A percentile compares a stretch with the other conserved stretches of the same genome.
phyloP scores from a whole-genome alignment of 1,284 basidiomycete species.

The Filobasidium uniguttulatum region DNA sequence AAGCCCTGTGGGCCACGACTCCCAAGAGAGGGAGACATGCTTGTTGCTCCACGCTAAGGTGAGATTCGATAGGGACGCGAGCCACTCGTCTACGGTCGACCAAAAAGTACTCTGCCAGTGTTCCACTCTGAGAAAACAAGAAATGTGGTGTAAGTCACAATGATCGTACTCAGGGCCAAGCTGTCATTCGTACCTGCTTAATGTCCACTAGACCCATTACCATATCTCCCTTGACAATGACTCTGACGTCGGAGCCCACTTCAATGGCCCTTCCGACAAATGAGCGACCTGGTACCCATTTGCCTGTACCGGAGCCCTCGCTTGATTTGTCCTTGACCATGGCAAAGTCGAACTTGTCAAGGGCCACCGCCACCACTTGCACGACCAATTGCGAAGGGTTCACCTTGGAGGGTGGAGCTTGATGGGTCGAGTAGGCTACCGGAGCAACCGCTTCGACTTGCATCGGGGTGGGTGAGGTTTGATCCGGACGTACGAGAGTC shows the following conservation, averaged over 20 bases:
- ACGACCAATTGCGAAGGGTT: constrained; percentile 55
- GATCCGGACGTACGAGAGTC: constrained; percentile 8
- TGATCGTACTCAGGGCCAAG: too few species aligned
- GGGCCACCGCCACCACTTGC: constrained; percentile 68
- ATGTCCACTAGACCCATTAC: constrained; percentile 63
- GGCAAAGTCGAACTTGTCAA: constrained; percentile 55
- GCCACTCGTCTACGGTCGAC: constrained; percentile 63
- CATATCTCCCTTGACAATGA: constrained; percentile 62
- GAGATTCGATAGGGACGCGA: constrained; percentile 43
- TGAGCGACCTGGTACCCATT: constrained; percentile 56
- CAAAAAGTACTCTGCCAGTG: constrained; percentile 66
- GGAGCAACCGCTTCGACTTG: constrained; percentile 36
- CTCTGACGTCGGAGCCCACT: constrained; percentile 62
- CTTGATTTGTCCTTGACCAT: constrained; percentile 16
- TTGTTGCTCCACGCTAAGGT: constrained; percentile 56
- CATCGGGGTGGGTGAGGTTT: constrained; percentile 32
- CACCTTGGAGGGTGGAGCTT: constrained; percentile 59
- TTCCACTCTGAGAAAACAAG: constrained; percentile 51
- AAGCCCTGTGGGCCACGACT: constrained; percentile 58
- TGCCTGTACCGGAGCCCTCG: constrained; percentile 22
- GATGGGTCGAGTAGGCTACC: constrained; percentile 50
- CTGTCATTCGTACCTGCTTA: constrained; percentile 48
- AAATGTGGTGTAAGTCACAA: constrained; percentile 4
- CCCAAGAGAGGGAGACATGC: constrained; percentile 62
- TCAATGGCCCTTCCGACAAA: constrained; percentile 68